Percentiles rank a stretch among this genome's conserved stretches.
These are phyloP conservation scores for Protoeuglena noctilucae DNA, from an alignment of 139 green algal species.

Conservation along the genomic window DNA sequence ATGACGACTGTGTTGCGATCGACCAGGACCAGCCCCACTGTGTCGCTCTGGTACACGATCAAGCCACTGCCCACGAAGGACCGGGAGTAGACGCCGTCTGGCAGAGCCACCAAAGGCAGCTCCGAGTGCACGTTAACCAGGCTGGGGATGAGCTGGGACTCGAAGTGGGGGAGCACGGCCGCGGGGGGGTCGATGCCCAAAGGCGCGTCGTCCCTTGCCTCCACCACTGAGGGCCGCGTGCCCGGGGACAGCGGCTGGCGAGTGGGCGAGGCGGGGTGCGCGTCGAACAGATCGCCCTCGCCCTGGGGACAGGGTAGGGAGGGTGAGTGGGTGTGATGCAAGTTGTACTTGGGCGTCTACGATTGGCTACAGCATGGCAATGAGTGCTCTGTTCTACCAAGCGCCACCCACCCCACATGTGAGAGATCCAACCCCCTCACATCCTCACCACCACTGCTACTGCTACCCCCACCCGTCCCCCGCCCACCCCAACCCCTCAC, in stretches of 20 bases:
- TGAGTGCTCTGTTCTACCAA: too few relatives aligned
- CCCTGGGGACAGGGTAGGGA: neutral
- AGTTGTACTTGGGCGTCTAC: too few relatives aligned
- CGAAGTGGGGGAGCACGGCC: neutral
- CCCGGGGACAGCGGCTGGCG: too few relatives aligned
- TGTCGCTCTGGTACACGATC: conserved; percentile 33
- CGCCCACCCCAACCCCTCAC: too few relatives aligned
- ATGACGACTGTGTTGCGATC: conserved; percentile 79
- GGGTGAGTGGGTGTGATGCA: too few relatives aligned
- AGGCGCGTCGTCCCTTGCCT: too few relatives aligned
- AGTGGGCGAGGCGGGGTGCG: too few relatives aligned
- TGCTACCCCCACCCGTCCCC: too few relatives aligned
- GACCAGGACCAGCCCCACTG: conserved; percentile 48
- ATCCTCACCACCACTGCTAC: too few relatives aligned
- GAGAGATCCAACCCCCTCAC: too few relatives aligned
- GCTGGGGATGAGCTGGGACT: neutral
- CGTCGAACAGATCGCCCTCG: neutral
- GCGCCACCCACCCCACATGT: too few relatives aligned
- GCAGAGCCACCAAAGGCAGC: conserved; percentile 64
- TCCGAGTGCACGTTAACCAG: conserved; percentile 46
- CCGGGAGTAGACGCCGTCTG: conserved; percentile 64
- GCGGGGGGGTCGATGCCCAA: neutral
- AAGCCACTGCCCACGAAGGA: conserved; percentile 37
- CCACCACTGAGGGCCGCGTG: neutral
- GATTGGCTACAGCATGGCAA: too few relatives aligned